These are phyloP conservation scores for Stephanocyclus meneghinianus DNA, from an alignment of 352 stramenopile genomes.

Conservation along the genomic window DNA sequence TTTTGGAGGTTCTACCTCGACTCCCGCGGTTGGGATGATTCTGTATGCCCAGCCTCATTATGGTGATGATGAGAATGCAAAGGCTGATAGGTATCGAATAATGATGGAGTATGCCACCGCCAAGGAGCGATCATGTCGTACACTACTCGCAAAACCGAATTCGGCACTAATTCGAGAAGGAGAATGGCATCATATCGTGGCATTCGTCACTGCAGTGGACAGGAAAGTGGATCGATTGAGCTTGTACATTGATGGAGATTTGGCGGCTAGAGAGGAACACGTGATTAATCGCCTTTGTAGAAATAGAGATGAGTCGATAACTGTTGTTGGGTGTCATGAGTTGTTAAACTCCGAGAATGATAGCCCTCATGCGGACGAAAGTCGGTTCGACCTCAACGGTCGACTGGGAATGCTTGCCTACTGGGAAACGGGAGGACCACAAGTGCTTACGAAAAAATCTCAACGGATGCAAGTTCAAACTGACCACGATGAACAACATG, in stretches of 20 bases:
- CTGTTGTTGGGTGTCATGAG: slow-evolving; percentile 18
- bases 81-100: slow-evolving; percentile 29
- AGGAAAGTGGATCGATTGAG: slow-evolving; percentile 34
- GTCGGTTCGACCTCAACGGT: slow-evolving; percentile 29
- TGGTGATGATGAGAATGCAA: slow-evolving; percentile 12
- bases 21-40: slow-evolving; percentile 21
- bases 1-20: slow-evolving; percentile 8
- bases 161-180: slow-evolving; percentile 23
- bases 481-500: slow-evolving; percentile 45
- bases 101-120: slow-evolving; percentile 33
- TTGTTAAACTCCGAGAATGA: not conserved
- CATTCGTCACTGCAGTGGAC: slow-evolving; percentile 23
- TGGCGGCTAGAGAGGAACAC: slow-evolving; percentile 31
- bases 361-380: slow-evolving; percentile 7
- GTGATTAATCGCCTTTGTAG: slow-evolving; percentile 13
- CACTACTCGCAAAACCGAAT: slow-evolving; percentile 26
- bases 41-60: slow-evolving; percentile 47
- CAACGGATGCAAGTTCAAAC: slow-evolving; percentile 44
- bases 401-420: slow-evolving; percentile 47
- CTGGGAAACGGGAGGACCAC: slow-evolving; percentile 37
- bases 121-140: slow-evolving; percentile 24
- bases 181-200: slow-evolving; percentile 38
- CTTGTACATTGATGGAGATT: slow-evolving; percentile 37
- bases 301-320: slow-evolving; percentile 6
- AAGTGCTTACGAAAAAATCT: slow-evolving; percentile 9